These are phyloP conservation scores for Colletotrichum nymphaeae DNA, from an alignment of 2,329 filamentous ascomycete genomes.

Conservation along the genomic window DNA sequence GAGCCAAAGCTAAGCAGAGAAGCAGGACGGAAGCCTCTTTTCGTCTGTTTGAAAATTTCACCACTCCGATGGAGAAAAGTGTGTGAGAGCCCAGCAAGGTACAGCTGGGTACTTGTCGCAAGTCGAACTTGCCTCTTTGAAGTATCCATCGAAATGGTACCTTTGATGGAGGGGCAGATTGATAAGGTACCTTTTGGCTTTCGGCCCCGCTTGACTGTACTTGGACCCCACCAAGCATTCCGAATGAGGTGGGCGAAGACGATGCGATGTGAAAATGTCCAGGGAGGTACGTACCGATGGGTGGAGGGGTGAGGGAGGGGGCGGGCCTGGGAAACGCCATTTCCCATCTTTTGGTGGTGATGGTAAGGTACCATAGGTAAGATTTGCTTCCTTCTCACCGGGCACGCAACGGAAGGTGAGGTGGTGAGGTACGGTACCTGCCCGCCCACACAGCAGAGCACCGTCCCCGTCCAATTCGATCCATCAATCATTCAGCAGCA, in stretches of 20 bases:
- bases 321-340: background rate
- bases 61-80: background rate
- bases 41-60: background rate
- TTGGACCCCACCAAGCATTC: background rate
- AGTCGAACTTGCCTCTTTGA: background rate
- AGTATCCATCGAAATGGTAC: background rate
- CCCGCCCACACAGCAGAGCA: background rate
- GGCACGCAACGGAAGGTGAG: too few species aligned
- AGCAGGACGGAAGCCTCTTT: background rate
- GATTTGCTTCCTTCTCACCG: too few species aligned
- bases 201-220: background rate
- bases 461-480: background rate
- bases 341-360: background rate
- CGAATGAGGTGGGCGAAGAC: background rate
- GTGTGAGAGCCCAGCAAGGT: background rate
- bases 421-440: background rate
- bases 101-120: background rate
- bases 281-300: too few species aligned
- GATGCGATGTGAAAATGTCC: background rate
- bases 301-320: too few species aligned
- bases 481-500: background rate
- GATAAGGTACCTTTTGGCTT: slow-evolving; percentile 19
- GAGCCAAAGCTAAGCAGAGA: background rate
- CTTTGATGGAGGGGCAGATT: slow-evolving; percentile 4
- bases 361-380: too few species aligned